These are phyloP conservation scores for Sedum album DNA, from an alignment of 164 flowering plant species.

Conservation along the genomic window DNA sequence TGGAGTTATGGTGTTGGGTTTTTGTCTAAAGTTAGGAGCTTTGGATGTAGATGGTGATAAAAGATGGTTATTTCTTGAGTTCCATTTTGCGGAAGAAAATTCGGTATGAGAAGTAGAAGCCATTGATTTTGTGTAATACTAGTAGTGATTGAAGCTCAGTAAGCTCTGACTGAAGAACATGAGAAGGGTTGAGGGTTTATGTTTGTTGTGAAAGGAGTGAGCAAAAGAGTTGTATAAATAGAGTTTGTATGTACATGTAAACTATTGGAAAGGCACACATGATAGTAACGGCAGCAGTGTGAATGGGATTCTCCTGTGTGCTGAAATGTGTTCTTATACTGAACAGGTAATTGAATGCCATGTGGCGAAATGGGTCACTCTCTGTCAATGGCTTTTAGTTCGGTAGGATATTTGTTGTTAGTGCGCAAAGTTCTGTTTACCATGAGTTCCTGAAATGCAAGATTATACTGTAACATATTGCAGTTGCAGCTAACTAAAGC, in stretches of 20 bases:
- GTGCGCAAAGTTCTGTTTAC: not conserved
- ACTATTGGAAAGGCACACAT: too few relatives aligned
- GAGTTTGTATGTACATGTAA: not conserved
- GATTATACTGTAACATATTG: too few relatives aligned
- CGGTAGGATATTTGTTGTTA: not conserved
- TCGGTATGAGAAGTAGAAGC: not conserved
- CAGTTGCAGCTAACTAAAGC: too few relatives aligned
- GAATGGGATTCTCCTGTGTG: not conserved
- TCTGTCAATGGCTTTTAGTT: not conserved
- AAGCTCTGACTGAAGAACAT: not conserved
- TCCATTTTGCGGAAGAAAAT: slow-evolving; percentile 1
- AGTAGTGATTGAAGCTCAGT: not conserved
- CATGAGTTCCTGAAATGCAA: not conserved
- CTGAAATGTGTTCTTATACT: not conserved
- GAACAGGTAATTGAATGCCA: not conserved
- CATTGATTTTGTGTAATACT: not conserved
- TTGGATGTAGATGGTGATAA: not conserved
- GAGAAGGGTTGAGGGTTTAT: not conserved
- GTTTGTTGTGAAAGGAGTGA: not conserved
- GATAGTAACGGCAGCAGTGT: not conserved
- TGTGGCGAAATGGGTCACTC: slow-evolving; percentile 3
- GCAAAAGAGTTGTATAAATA: not conserved
- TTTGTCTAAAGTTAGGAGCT: not conserved
- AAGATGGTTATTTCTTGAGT: not conserved
- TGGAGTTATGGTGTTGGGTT: not conserved